These are phyloP conservation scores for Pythium pectinolyticum DNA, from an alignment of 352 stramenopile species.

Conservation along the genomic window DNA sequence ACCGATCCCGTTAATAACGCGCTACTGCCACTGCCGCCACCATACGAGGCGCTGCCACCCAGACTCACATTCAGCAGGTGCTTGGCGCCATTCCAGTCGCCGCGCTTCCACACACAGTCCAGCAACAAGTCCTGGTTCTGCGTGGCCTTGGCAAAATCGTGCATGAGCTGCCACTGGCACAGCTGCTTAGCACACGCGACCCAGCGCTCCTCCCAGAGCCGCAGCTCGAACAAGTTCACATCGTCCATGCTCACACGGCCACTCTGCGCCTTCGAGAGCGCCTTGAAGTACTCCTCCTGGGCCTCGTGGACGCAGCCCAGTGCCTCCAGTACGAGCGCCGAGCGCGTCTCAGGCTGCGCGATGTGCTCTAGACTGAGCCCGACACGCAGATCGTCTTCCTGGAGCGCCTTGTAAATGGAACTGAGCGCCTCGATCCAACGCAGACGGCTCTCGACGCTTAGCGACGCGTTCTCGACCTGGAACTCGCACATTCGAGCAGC, in stretches of 20 bases:
- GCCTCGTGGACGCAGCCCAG: slow-evolving; percentile 84
- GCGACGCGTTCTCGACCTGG: slow-evolving; percentile 70
- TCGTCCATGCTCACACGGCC: slow-evolving; percentile 74
- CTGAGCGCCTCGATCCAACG: slow-evolving; percentile 87
- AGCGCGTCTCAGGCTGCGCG: slow-evolving; percentile 67
- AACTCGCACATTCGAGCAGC: slow-evolving; percentile 77
- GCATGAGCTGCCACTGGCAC: slow-evolving; percentile 92
- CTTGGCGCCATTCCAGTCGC: slow-evolving; percentile 87
- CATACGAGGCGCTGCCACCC: slow-evolving; percentile 24
- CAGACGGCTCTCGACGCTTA: slow-evolving; percentile 70
- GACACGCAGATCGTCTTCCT: slow-evolving; percentile 79
- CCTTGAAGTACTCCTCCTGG: slow-evolving; percentile 87
- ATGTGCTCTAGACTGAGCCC: slow-evolving; percentile 81
- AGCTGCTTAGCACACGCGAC: slow-evolving; percentile 90
- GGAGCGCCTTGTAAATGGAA: slow-evolving; percentile 85
- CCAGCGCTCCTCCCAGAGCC: slow-evolving; percentile 89
- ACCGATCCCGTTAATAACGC: slow-evolving; percentile 64
- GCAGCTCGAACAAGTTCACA: slow-evolving; percentile 84
- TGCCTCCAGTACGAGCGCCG: slow-evolving; percentile 74
- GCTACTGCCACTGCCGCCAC: neutral
- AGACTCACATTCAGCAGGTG: slow-evolving; percentile 51
- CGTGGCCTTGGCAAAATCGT: slow-evolving; percentile 90
- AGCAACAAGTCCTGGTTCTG: slow-evolving; percentile 91
- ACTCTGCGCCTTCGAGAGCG: slow-evolving; percentile 75
- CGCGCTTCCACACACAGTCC: slow-evolving; percentile 92